A percentile compares a stretch with the other conserved stretches of the same genome.
phyloP scores from a whole-genome alignment of 306 rosid species.

The Inga oerstediana region DNA sequence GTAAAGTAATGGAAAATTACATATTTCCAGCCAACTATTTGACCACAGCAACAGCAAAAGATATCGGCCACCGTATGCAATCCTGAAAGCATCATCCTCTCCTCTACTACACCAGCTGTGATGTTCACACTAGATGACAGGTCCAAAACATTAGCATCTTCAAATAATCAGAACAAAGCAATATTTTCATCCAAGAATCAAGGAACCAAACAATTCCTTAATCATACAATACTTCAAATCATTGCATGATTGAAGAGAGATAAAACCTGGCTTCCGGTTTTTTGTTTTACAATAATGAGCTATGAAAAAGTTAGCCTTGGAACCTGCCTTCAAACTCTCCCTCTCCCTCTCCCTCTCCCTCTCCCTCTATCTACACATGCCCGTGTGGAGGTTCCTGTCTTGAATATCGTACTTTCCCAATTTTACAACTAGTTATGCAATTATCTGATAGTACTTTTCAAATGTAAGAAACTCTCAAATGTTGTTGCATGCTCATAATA shows the following conservation, averaged over 20 bases:
- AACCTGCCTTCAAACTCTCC: constrained; percentile 1
- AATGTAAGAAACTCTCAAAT: not conserved
- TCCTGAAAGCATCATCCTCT: constrained; percentile 85
- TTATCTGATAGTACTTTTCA: not conserved
- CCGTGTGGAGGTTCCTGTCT: not conserved
- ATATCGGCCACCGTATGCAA: constrained; percentile 78
- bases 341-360: not conserved
- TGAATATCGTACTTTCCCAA: not conserved
- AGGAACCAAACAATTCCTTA: constrained; percentile 9
- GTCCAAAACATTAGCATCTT: constrained; percentile 25
- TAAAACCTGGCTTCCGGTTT: not conserved
- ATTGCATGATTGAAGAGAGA: not conserved
- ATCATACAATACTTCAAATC: not conserved
- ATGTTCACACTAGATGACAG: constrained; percentile 62
- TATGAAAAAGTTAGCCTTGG: constrained; percentile 8
- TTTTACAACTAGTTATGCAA: not conserved
- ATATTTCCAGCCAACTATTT: constrained; percentile 97
- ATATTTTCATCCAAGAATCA: constrained; percentile 25
- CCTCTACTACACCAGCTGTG: constrained; percentile 63
- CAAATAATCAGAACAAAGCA: constrained; percentile 31
- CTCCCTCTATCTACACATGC: not conserved
- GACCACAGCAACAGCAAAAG: constrained; percentile 92
- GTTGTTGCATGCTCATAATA: not conserved
- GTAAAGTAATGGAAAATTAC: constrained; percentile 51
- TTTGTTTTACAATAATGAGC: not conserved